Evolutionary conservation across 2,329 filamentous ascomycete species (phyloP).

Genomic region (Calonectria pseudoturangicola): DNA sequence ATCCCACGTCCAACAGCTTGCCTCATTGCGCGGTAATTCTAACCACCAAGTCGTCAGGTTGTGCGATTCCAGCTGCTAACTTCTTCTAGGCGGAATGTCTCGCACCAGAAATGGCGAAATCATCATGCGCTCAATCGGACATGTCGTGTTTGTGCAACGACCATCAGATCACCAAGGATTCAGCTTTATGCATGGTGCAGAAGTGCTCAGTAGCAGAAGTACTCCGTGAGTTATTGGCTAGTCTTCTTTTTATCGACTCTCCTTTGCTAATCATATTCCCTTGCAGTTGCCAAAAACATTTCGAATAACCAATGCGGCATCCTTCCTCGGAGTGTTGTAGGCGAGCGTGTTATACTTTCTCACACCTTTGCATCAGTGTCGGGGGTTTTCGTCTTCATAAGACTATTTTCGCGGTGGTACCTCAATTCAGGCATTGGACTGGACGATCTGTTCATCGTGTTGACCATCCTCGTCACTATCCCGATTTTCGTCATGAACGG

Average conservation of each 20-base stretch:
- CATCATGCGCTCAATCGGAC: constrained; percentile 6
- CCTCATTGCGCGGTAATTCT: constrained; percentile 18
- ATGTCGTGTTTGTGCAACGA: constrained; percentile 19
- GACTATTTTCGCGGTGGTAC: constrained; percentile 61
- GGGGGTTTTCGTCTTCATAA: constrained; percentile 63
- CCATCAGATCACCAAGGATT: neutral
- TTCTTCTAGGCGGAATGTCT: neutral
- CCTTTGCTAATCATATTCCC: neutral
- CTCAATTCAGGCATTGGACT: constrained; percentile 59
- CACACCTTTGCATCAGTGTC: constrained; percentile 60
- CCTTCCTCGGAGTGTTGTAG: constrained; percentile 56
- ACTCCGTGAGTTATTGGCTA: neutral
- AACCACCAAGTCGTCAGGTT: neutral
- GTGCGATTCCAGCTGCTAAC: neutral
- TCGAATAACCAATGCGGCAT: constrained; percentile 24
- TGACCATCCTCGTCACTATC: constrained; percentile 53
- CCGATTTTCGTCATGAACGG: constrained; percentile 55
- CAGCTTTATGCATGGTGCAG: constrained; percentile 1
- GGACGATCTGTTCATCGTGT: constrained; percentile 62
- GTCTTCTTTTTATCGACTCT: neutral
- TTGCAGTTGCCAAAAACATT: constrained; percentile 40
- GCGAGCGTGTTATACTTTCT: constrained; percentile 57
- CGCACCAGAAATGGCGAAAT: neutral
- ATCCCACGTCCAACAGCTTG: constrained; percentile 3
- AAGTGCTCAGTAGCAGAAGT: neutral